These are phyloP conservation scores for Entomortierella parvispora DNA, from an alignment of 192 early-diverging fungal genomes.

Conservation along the genomic window DNA sequence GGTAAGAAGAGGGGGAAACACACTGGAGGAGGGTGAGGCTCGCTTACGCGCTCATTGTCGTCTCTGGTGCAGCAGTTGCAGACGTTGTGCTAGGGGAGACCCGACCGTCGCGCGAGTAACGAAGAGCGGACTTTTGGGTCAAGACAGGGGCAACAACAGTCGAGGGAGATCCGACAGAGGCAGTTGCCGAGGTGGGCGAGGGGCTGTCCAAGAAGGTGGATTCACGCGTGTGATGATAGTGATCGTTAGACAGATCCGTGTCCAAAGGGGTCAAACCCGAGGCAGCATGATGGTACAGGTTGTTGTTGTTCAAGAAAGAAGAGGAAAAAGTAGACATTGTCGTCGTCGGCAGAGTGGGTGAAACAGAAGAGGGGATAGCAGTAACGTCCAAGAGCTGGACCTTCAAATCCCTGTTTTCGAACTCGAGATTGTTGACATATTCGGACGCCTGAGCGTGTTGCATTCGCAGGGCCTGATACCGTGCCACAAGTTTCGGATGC, in stretches of 20 bases:
- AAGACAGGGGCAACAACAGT: conserved; percentile 9
- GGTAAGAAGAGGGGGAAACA: no score
- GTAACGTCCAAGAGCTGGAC: conserved; percentile 17
- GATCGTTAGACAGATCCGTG: not conserved
- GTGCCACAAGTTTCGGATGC: conserved; percentile 25
- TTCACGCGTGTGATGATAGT: not conserved
- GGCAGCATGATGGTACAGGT: conserved; percentile 16
- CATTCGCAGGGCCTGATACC: conserved; percentile 26
- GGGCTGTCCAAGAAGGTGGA: not conserved
- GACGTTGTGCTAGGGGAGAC: conserved; percentile 1
- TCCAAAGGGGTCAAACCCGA: conserved; percentile 14
- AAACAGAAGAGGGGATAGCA: not conserved
- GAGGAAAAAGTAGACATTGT: not conserved
- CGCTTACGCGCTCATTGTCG: no score
- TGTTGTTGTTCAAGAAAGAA: no score
- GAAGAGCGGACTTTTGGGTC: conserved; percentile 33
- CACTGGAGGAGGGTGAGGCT: no score
- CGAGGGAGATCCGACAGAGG: conserved; percentile 1
- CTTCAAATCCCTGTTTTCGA: conserved; percentile 25
- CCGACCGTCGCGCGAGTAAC: conserved; percentile 21
- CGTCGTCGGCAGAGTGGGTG: not conserved
- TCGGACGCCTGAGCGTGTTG: conserved; percentile 30
- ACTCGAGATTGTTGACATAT: conserved; percentile 18
- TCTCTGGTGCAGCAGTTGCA: not conserved
- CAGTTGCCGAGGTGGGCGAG: not conserved